Base-by-base conservation (phyloP, 805 yeast genomes). In the Kazachstania martiniae region DNA sequence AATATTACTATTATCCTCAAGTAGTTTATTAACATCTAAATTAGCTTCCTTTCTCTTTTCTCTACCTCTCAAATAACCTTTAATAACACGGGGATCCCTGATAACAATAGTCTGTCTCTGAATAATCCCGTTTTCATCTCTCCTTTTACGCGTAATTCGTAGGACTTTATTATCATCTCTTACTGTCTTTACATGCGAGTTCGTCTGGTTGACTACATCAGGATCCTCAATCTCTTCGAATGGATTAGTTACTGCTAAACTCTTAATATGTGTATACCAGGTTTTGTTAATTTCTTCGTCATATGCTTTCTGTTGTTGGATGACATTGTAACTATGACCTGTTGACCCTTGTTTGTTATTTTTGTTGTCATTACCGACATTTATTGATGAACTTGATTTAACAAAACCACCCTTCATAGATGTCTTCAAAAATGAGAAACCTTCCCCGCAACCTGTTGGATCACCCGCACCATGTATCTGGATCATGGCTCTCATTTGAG, bases 401-500 rank as follows among this genome's bases (percentile, higher is more conserved):
- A 62, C 59, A 56, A 89, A 89, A 2, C 95, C 94, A 49, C 94
- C 95, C 56, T 89, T 91, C 84, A 89, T 93, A 0, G 96, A 84
- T 0, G 95, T 82, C 42, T 87, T 71, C 45, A 87, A 65, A 43
- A 89, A 81, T 8, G 95, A 84, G 43, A 82, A 82, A 0, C 89
- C 94, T 42, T 84, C 81, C 2, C 94, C 91, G 41, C 82, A 74
- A 16, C 94, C 94, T 0, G 94, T 76, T 2, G 95, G 94, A 54
- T 91, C 97, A 30, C 97, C 97, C 33, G 78, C 87, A 10, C 95
- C 95, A 51, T 84, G 84, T 17, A 91, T 71, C 50, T 86, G 95
- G 27, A 91, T 66, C 96, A 91, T 91, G 0, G 96, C 93, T 48
- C 93, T 87, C 34, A 95, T 94, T 52, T 87, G 97, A 16, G 94